Percentiles rank a stretch among this genome's conserved stretches.
phyloP scores from a whole-genome alignment of 805 yeast species.

The Kuraishia capsulata region DNA sequence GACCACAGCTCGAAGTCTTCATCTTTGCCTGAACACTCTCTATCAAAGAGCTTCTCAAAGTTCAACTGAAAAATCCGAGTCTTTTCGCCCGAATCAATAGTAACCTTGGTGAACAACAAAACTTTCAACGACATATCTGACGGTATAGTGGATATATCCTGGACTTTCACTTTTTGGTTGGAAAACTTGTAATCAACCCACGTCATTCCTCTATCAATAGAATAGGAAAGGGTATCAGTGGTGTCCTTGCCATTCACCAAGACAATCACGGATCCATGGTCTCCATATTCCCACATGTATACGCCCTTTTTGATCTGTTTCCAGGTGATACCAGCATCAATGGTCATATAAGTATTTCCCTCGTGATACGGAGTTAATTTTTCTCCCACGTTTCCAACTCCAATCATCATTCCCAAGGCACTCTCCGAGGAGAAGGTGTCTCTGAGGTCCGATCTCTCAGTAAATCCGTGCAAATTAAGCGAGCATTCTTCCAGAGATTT shows the following conservation, averaged over 20 bases:
- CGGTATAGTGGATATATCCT: conserved; percentile 80
- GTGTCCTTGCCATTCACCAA: conserved; percentile 51
- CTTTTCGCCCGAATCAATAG: conserved; percentile 34
- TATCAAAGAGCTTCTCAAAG: conserved; percentile 36
- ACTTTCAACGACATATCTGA: conserved; percentile 76
- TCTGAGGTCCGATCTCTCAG: conserved; percentile 71
- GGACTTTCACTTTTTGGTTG: conserved; percentile 46
- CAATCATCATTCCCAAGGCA: conserved; percentile 79
- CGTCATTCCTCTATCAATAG: conserved; percentile 67
- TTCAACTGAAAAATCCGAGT: conserved; percentile 49
- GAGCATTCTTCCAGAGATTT: conserved; percentile 55
- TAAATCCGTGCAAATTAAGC: conserved; percentile 77
- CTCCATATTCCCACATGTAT: conserved; percentile 90
- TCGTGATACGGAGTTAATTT: conserved; percentile 37
- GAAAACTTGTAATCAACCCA: conserved; percentile 65
- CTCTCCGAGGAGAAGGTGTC: conserved; percentile 80
- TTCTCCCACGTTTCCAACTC: conserved; percentile 80
- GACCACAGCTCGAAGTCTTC: conserved; percentile 58
- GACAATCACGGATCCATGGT: conserved; percentile 77
- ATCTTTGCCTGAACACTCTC: conserved; percentile 40
- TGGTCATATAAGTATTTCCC: conserved; percentile 48
- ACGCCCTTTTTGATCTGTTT: conserved; percentile 62
- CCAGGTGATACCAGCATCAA: conserved; percentile 88
- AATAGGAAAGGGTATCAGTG: conserved; percentile 54
- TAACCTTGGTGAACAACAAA: conserved; percentile 47